Conservation (phyloP, 2,329 filamentous ascomycete genomes). For the Macrophomina pseudophaseolina region DNA sequence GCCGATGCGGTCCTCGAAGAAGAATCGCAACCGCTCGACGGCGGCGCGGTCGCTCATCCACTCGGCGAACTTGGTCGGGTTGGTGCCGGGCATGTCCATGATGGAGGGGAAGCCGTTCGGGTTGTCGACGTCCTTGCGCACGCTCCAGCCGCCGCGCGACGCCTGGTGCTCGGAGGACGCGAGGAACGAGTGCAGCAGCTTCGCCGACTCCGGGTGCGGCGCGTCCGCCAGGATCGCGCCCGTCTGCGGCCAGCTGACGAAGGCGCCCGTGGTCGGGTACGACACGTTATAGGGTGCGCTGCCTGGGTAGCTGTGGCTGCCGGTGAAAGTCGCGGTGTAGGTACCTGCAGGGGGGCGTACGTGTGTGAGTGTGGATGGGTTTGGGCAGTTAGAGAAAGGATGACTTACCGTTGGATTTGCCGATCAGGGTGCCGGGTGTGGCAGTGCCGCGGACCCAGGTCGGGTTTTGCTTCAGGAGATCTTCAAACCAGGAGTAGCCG, state of each 20-base stretch:
- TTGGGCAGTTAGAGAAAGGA: no score
- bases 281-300: constrained; percentile 29
- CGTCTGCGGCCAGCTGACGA: constrained; percentile 56
- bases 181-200: constrained; percentile 56
- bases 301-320: constrained; percentile 1
- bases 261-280: constrained; percentile 44
- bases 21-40: constrained; percentile 51
- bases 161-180: constrained; percentile 50
- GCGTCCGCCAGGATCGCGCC: constrained; percentile 56
- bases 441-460: constrained; percentile 59
- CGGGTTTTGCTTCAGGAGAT: constrained; percentile 55
- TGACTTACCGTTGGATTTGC: not conserved
- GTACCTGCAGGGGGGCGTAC: constrained; percentile 31
- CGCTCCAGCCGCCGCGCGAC: constrained; percentile 40
- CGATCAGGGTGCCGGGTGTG: constrained; percentile 49
- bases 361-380: no score
- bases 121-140: constrained; percentile 42
- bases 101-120: constrained; percentile 38
- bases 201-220: constrained; percentile 57
- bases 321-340: constrained; percentile 32
- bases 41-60: constrained; percentile 51
- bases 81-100: constrained; percentile 41
- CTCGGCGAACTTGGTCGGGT: constrained; percentile 45
- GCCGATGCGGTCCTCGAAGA: constrained; percentile 51
- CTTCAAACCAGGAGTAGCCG: constrained; percentile 55